phyloP scores from a whole-genome alignment of 768 basidiomycete species.

The Termitomyces sp. region DNA sequence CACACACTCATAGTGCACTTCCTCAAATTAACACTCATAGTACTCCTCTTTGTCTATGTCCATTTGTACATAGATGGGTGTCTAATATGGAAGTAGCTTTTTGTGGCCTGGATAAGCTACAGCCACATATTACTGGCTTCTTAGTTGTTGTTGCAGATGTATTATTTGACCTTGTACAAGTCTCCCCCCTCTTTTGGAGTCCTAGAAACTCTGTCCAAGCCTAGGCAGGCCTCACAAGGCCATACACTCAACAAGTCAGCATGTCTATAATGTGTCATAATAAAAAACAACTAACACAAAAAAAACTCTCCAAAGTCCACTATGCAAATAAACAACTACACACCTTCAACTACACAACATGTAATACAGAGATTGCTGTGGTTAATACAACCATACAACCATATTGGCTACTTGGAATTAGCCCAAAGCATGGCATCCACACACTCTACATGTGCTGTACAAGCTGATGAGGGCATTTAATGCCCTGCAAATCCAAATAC shows the following conservation, averaged over 20 bases:
- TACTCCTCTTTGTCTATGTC: too few relatives aligned
- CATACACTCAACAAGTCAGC: background rate
- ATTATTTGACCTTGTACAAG: background rate
- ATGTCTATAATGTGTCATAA: background rate
- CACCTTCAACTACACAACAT: background rate
- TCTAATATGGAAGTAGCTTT: background rate
- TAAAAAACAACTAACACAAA: background rate
- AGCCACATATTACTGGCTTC: background rate
- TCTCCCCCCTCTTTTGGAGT: background rate
- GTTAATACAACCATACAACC: too few relatives aligned
- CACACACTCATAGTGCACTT: too few relatives aligned
- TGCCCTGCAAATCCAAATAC: too few relatives aligned
- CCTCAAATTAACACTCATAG: too few relatives aligned
- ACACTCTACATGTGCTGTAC: too few relatives aligned
- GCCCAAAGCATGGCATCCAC: too few relatives aligned
- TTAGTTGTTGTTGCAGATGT: background rate
- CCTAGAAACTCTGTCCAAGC: background rate
- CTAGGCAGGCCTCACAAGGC: background rate
- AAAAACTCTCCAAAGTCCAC: background rate
- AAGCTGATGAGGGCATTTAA: too few relatives aligned
- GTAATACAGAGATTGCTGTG: too few relatives aligned
- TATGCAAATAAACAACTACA: background rate
- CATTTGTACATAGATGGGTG: background rate
- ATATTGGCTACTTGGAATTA: too few relatives aligned
- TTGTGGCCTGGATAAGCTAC: too few relatives aligned